Evolutionary conservation across 805 yeast genomes (phyloP), one percentile per base, ranked within the genome.

Genomic region (Candida vaughaniae): DNA sequence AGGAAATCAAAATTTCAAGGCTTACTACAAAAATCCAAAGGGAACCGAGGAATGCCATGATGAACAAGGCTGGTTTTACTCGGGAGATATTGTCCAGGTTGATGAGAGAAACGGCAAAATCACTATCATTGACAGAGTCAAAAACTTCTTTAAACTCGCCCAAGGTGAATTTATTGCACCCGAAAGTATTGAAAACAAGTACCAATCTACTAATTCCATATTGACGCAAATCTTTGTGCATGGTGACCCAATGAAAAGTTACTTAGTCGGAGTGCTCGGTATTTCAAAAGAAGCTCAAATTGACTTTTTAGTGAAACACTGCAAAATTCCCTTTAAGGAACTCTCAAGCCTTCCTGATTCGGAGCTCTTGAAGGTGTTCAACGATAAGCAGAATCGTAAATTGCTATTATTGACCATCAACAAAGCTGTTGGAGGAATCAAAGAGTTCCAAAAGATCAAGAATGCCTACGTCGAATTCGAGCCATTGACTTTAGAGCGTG

Each of bases 1-100:
- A 36, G 82, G 85, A 0, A 75, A 79, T 10, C 78, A 75, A 49
- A 63, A 76, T 22, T 77, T 77, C 59, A 52, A 46, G 31, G 72
- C 71, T 11, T 79, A 80, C 47, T 72, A 60, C 51, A 64, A 74
- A 39, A 73, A 77, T 46, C 55, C 58, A 15, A 62, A 66, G 35
- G 81, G 78, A 23, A 77, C 80, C 0, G 55, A 43, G 7, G 71
- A 64, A 23, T 55, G 71, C 6, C 46, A 77, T 35, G 66, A 69
- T 34, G 56, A 56, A 3, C 76, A 73, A 15, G 77, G 75, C 5
- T 79, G 82, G 81, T 67, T 78, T 49, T 60, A 60, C 38, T 77
- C 84, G 16, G 85, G 85, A 19, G 85, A 80, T 53, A 52, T 64
- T 26, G 69, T 63, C 9, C 41, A 42, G 14, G 44, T 62, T 26